These are phyloP conservation scores for Fomitopsis pinicola DNA, from an alignment of 1,284 basidiomycete genomes.

Conservation along the genomic window DNA sequence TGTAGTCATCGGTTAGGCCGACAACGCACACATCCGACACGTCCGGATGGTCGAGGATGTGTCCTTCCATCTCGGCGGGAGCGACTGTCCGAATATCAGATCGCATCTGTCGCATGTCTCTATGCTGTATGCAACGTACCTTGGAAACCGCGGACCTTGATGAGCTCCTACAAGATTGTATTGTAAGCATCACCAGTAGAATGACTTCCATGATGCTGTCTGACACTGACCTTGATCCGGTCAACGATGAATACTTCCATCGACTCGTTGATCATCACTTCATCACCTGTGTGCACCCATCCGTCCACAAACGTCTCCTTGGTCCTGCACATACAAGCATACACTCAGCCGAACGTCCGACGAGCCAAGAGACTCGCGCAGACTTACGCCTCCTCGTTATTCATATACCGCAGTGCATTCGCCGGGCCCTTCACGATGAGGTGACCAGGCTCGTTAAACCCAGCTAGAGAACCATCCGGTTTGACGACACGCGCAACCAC, in stretches of 20 bases:
- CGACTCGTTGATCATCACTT: slow-evolving; percentile 35
- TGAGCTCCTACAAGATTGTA: slow-evolving; percentile 8
- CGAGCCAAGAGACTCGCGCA: not conserved
- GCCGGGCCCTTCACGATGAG: slow-evolving; percentile 37
- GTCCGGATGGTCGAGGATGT: slow-evolving; percentile 64
- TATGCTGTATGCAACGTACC: not conserved
- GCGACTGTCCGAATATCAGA: slow-evolving; percentile 30
- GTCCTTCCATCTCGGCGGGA: slow-evolving; percentile 36
- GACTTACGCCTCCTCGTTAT: slow-evolving; percentile 46
- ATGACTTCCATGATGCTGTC: not conserved
- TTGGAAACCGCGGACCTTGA: slow-evolving; percentile 23
- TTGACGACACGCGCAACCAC: slow-evolving; percentile 35
- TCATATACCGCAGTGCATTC: slow-evolving; percentile 38
- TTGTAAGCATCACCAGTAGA: not conserved
- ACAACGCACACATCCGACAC: slow-evolving; percentile 62
- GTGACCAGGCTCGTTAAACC: slow-evolving; percentile 38
- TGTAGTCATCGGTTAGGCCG: slow-evolving; percentile 68
- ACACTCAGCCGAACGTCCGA: not conserved
- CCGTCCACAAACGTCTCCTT: slow-evolving; percentile 39
- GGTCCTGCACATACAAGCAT: slow-evolving; percentile 26
- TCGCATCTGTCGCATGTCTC: not conserved
- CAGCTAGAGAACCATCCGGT: slow-evolving; percentile 33
- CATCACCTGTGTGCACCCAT: slow-evolving; percentile 44
- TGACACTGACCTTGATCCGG: slow-evolving; percentile 34
- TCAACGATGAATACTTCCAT: slow-evolving; percentile 41